phyloP scores from a whole-genome alignment of 1,284 basidiomycete genomes.

The Anthracocystis setariae region DNA sequence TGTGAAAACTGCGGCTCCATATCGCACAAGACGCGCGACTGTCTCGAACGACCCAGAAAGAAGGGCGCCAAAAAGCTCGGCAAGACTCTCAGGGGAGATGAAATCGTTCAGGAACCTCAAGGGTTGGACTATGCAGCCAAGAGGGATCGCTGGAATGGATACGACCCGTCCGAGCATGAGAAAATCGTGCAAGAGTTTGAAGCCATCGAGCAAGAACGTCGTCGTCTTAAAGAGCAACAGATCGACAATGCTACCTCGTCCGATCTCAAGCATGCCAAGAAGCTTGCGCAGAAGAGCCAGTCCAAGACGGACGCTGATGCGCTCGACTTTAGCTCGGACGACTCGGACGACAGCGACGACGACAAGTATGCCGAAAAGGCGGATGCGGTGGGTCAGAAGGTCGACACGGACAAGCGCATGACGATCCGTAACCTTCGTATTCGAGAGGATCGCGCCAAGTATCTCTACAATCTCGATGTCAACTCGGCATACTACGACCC shows the following conservation, averaged over 20 bases:
- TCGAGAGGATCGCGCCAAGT: constrained; percentile 98
- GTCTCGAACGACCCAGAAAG: constrained; percentile 93
- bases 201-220: constrained; percentile 85
- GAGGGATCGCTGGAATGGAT: constrained; percentile 98
- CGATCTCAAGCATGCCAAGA: constrained; percentile 74
- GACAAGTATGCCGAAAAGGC: constrained; percentile 88
- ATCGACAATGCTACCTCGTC: constrained; percentile 86
- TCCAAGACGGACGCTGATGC: constrained; percentile 20
- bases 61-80: constrained; percentile 94
- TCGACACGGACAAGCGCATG: constrained; percentile 97
- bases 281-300: constrained; percentile 82
- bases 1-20: constrained; percentile 99
- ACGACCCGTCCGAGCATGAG: constrained; percentile 87
- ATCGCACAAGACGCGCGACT: constrained; percentile 90
- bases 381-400: constrained; percentile 95
- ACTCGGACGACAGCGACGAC: constrained; percentile 70
- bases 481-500: constrained; percentile 98
- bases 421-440: constrained; percentile 98
- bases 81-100: constrained; percentile 89
- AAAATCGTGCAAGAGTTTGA: constrained; percentile 90
- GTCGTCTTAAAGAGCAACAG: constrained; percentile 90
- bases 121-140: constrained; percentile 82
- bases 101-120: constrained; percentile 82
- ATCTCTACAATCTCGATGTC: constrained; percentile 94
- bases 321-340: constrained; percentile 83